Evolutionary conservation across 108 stramenopile species (phyloP).

Genomic region (Stephanodiscus triporus): DNA sequence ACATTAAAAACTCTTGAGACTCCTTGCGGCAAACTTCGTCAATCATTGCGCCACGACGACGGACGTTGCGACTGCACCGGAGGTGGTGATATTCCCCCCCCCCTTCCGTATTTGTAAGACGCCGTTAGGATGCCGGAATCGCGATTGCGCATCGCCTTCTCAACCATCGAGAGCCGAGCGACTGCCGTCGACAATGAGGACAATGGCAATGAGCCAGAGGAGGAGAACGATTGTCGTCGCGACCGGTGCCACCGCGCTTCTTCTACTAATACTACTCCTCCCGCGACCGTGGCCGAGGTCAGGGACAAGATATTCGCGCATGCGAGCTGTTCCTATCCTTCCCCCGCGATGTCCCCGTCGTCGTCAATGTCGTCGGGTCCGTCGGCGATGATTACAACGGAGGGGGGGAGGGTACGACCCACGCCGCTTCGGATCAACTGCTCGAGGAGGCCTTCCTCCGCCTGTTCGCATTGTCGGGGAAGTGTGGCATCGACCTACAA

Average conservation of each 20-base stretch:
- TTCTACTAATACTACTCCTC: background rate
- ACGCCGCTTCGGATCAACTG: background rate
- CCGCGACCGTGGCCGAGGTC: slow-evolving; percentile 14
- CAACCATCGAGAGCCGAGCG: background rate
- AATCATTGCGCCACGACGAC: slow-evolving; percentile 43
- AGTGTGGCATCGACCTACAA: slow-evolving; percentile 43
- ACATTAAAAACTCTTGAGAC: slow-evolving; percentile 65
- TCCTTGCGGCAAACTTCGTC: slow-evolving; percentile 50
- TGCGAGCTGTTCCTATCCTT: slow-evolving; percentile 18
- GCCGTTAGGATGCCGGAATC: too few relatives aligned
- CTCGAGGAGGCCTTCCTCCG: slow-evolving; percentile 36
- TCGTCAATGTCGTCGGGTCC: background rate
- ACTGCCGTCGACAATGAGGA: background rate
- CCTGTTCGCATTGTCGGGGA: slow-evolving; percentile 15
- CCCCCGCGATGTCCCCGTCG: background rate
- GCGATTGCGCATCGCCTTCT: background rate
- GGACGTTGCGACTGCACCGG: slow-evolving; percentile 17
- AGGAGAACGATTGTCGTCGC: too few relatives aligned
- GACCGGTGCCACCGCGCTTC: background rate
- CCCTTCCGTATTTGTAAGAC: slow-evolving; percentile 55
- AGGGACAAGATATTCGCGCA: slow-evolving; percentile 26
- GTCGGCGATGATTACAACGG: background rate
- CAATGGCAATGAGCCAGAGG: background rate
- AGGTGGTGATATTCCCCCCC: slow-evolving; percentile 77
- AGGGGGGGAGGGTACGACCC: background rate